Evolutionary conservation across 2,329 filamentous ascomycete species (phyloP).

Genomic region (Berkeleyomyces basicola): DNA sequence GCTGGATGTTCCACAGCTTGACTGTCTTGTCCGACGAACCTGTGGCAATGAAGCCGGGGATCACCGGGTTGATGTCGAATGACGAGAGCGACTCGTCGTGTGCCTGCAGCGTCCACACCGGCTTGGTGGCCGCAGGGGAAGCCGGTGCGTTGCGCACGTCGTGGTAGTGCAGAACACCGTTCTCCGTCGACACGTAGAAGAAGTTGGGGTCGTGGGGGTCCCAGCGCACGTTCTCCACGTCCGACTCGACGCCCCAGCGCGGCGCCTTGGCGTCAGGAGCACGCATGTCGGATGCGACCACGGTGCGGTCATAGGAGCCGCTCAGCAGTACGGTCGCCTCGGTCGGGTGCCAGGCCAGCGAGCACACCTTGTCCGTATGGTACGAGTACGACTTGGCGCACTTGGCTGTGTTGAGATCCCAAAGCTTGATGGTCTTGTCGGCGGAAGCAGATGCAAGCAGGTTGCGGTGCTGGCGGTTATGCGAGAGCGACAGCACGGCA

Average conservation of each 20-base stretch:
- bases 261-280: slow-evolving; percentile 68
- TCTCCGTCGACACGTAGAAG: slow-evolving; percentile 92
- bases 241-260: slow-evolving; percentile 85
- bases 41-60: slow-evolving; percentile 86
- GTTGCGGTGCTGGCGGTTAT: slow-evolving; percentile 87
- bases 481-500: slow-evolving; percentile 75
- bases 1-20: slow-evolving; percentile 86
- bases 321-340: slow-evolving; percentile 81
- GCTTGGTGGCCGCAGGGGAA: slow-evolving; percentile 58
- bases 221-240: slow-evolving; percentile 87
- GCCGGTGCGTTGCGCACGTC: slow-evolving; percentile 65
- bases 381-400: slow-evolving; percentile 92
- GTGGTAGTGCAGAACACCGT: slow-evolving; percentile 80
- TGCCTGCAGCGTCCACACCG: slow-evolving; percentile 87
- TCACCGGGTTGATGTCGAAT: slow-evolving; percentile 78
- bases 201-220: slow-evolving; percentile 82
- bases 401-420: slow-evolving; percentile 83
- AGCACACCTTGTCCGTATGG: slow-evolving; percentile 96
- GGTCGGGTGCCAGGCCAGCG: slow-evolving; percentile 77
- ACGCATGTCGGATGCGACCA: slow-evolving; percentile 92
- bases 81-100: slow-evolving; percentile 84
- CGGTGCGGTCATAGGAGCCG: slow-evolving; percentile 86
- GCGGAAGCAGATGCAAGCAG: slow-evolving; percentile 87
- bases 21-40: slow-evolving; percentile 89
- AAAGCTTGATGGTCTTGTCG: slow-evolving; percentile 93